Evolutionary conservation across 108 stramenopile species (phyloP), one percentile per base, ranked within the genome.

Genomic region (Aurantiochytrium sp.): DNA sequence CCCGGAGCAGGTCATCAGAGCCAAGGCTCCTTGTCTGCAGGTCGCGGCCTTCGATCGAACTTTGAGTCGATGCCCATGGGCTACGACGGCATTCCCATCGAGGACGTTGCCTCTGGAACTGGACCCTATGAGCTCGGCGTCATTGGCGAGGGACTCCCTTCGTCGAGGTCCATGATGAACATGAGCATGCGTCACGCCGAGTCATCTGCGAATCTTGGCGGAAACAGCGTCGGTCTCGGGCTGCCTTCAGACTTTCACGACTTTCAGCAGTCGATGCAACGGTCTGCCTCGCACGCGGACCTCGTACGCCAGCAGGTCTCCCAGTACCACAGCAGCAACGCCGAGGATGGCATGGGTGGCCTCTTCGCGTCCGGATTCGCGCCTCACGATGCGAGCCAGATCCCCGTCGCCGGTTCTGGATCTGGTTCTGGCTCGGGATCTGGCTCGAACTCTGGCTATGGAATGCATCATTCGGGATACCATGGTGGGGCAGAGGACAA

Each of bases 321-420:
- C 49, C 76, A 83, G 28, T 53, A 16, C 76, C 49, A 14, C 49
- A 18, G 4, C 23, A 18, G 25, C 35, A 35, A 35, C 16, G 76
- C 43, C 5, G 76, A 83, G 51, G 76, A 83, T 1, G 49, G 49
- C 51, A 83, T 83, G 76, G 49, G 23, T 28, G 1, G 76, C n/a
- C 45, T 83, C 25, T 83, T 83, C 49, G 76, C 51, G 3, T 69
- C 64, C 25, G 76, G 76, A 0, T 83, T 83, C 28, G 76, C 76
- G 10, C 76, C 76, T 14, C 76, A 83, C 49, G 76, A 83, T 35
- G 76, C 76, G 51, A 47, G 76, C 76, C 76, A 28, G 76, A 83
- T 83, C 23, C 76, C 76, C 14, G 76, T 83, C 5, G 76, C 76
- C 76, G 76, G 49, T 8, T 8, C 76, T 12, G 19, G 23, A 12